Conservation (phyloP, 116 monocot species). For the Trichopus zeylanicus region DNA sequence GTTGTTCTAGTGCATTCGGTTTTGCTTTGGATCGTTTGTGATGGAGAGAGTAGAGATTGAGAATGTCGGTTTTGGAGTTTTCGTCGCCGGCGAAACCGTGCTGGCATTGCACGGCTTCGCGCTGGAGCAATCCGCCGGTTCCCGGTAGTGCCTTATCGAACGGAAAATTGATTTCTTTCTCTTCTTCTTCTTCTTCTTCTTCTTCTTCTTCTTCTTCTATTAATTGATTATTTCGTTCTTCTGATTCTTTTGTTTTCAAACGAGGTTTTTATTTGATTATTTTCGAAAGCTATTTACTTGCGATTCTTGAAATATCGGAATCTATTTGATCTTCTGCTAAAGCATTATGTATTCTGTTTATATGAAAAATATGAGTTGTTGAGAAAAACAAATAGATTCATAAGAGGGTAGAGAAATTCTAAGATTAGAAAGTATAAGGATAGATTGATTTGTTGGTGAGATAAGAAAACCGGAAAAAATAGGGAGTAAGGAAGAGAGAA, state of each 20-base stretch:
- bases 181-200: neutral
- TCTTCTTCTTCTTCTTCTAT: neutral
- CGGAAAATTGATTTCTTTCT: neutral
- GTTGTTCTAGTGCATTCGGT: neutral
- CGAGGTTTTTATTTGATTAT: neutral
- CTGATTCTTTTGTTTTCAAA: neutral
- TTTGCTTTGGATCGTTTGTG: neutral
- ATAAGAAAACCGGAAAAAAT: conserved; percentile 2
- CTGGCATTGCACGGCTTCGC: conserved; percentile 9
- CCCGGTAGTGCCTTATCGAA: conserved; percentile 12
- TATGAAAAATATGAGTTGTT: neutral
- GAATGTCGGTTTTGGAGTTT: neutral
- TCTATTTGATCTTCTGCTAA: neutral
- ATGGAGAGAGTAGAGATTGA: conserved; percentile 6
- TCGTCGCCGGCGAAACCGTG: conserved; percentile 3
- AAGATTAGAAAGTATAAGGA: neutral
- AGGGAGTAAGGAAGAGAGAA: conserved; percentile 14
- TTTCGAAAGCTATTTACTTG: neutral
- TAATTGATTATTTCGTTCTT: conserved; percentile 16
- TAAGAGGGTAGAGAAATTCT: conserved; percentile 1
- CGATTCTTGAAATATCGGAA: neutral
- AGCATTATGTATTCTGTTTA: neutral
- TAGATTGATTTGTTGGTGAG: conserved; percentile 6
- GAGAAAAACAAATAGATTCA: neutral
- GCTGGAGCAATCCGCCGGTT: conserved; percentile 9